Evolutionary conservation across 805 yeast species (phyloP).

Genomic region (Metschnikowia proteae): DNA sequence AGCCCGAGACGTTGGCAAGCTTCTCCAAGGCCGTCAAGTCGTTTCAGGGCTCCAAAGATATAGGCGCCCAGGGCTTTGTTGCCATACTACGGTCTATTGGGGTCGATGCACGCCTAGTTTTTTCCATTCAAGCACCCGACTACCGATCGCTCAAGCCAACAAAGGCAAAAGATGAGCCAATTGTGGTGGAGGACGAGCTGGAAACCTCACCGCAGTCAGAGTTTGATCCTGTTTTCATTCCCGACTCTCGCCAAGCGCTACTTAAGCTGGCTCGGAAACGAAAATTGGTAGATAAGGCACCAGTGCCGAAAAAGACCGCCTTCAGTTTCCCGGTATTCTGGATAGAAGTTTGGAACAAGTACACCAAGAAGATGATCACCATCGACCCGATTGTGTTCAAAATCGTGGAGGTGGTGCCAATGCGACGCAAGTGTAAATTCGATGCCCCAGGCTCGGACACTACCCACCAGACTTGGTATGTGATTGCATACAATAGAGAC

Average conservation of each 20-base stretch:
- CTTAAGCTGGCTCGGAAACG: slow-evolving; percentile 6
- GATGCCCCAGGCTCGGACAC: slow-evolving; percentile 69
- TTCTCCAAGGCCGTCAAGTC: slow-evolving; percentile 43
- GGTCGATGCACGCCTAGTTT: slow-evolving; percentile 67
- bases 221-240: slow-evolving; percentile 20
- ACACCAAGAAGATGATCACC: slow-evolving; percentile 71
- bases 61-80: slow-evolving; percentile 86
- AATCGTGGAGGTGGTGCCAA: slow-evolving; percentile 58
- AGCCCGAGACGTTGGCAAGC: slow-evolving; percentile 31
- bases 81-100: slow-evolving; percentile 67
- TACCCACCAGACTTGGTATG: slow-evolving; percentile 65
- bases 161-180: slow-evolving; percentile 4
- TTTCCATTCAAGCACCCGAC: slow-evolving; percentile 90
- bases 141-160: slow-evolving; percentile 24
- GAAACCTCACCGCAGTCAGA: slow-evolving; percentile 10
- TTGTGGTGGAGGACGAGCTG: not conserved
- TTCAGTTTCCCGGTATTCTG: slow-evolving; percentile 71
- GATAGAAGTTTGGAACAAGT: slow-evolving; percentile 91
- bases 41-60: slow-evolving; percentile 68
- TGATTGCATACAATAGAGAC: slow-evolving; percentile 65
- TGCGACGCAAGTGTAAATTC: slow-evolving; percentile 48
- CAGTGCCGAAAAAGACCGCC: not conserved
- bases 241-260: slow-evolving; percentile 14
- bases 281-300: not conserved
- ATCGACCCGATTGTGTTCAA: slow-evolving; percentile 73